Evolutionary conservation across 495 filamentous ascomycete genomes (phyloP).

Genomic region (Elasticomyces elasticus): DNA sequence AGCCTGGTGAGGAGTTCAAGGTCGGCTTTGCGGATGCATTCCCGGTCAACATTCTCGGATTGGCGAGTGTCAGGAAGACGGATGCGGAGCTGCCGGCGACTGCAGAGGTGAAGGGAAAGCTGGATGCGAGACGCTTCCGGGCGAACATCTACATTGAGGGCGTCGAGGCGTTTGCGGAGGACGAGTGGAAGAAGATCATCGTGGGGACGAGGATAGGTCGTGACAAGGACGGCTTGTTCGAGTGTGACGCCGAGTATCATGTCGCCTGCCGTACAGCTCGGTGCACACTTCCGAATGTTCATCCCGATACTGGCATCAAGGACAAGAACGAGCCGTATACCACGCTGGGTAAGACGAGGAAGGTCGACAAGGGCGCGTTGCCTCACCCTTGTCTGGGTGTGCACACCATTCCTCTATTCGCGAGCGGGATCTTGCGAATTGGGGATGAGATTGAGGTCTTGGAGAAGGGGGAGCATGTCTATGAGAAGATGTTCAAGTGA

Average conservation of each 20-base stretch:
- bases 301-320: conserved; percentile 60
- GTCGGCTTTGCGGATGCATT: conserved; percentile 84
- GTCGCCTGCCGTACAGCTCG: conserved; percentile 64
- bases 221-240: conserved; percentile 7
- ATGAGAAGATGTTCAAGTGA: conserved; percentile 30
- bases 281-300: conserved; percentile 76
- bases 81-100: conserved; percentile 24
- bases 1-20: conserved; percentile 63
- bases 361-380: conserved; percentile 64
- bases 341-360: conserved; percentile 57
- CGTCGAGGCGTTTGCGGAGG: conserved; percentile 56
- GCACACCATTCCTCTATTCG: conserved; percentile 60
- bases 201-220: conserved; percentile 36
- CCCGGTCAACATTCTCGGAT: conserved; percentile 69
- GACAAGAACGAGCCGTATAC: conserved; percentile 64
- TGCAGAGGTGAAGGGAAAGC: conserved; percentile 19
- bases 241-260: conserved; percentile 33
- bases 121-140: conserved; percentile 66
- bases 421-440: conserved; percentile 40
- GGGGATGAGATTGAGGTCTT: conserved; percentile 52
- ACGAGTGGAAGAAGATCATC: conserved; percentile 64
- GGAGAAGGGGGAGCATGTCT: conserved; percentile 53
- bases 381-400: conserved; percentile 70
- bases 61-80: conserved; percentile 61
- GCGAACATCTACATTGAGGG: conserved; percentile 73